Evolutionary conservation across 768 basidiomycete genomes (phyloP), one percentile per base, ranked within the genome.

Genomic region (Collybiopsis confluens): DNA sequence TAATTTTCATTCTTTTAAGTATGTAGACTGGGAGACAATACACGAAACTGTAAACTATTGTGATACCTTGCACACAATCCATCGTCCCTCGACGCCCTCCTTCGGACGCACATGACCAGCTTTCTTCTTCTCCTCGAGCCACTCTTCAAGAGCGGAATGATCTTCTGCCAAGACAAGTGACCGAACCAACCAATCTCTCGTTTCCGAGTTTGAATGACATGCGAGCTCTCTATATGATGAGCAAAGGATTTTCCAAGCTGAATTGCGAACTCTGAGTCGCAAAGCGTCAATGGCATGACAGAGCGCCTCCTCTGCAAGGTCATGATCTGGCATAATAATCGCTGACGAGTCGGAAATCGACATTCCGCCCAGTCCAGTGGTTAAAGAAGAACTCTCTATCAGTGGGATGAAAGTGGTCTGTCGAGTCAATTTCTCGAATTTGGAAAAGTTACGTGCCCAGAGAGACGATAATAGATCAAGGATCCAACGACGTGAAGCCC

Each of bases 181-280:
- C 21, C 72, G 72, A 4, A 63, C 60, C 38, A 85, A 63, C 83
- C 83, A 86, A 9, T 50, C 51, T 40, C 67, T 70, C 7, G 75
- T 77, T 28, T 67, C 64, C 6, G 68, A 62, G 1, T 67, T 65
- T 21, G 68, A 64, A 55, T 70, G 69, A 56, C 73, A 77, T 27
- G 70, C 68, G 16, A 88, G 52, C 60, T 89, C 88, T 42, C 85
- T 73, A 64, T 90, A 89, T 0, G 80, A 80, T 20, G 76, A 70
- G 27, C 85, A 80, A 41, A 90, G 59, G 15, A 86, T 66, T 0
- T 45, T 62, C 88, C 88, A 90, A 2, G 80, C 68, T n/a, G 70
- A 77, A 18, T 73, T 71, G 28, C 83, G 74, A 5, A 73, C 73
- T 64, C 79, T 83, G 2, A 54, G 62, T 15, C 82, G 76, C 33